These are phyloP conservation scores for Phyllosticta citriasiana DNA, from an alignment of 2,329 filamentous ascomycete genomes.

Conservation along the genomic window DNA sequence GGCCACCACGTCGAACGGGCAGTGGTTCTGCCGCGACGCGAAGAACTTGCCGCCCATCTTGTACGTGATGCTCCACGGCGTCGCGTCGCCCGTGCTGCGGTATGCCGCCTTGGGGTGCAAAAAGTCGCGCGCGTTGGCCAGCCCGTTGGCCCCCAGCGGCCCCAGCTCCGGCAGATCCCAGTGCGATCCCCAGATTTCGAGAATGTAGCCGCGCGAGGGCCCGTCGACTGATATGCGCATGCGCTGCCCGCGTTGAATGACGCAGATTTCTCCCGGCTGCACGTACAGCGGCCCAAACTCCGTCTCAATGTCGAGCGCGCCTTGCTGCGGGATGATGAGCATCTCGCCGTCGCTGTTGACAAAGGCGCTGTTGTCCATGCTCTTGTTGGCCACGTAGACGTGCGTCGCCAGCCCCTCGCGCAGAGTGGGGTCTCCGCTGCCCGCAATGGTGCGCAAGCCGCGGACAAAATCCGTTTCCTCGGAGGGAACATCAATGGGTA, in stretches of 20 bases:
- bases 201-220: slow-evolving; percentile 29
- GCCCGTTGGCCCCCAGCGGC: slow-evolving; percentile 30
- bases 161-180: slow-evolving; percentile 32
- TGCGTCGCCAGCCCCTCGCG: slow-evolving; percentile 27
- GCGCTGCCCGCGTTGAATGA: slow-evolving; percentile 31
- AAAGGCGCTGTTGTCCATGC: slow-evolving; percentile 32
- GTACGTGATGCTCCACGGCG: slow-evolving; percentile 35
- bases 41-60: slow-evolving; percentile 57
- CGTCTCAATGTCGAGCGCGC: slow-evolving; percentile 64
- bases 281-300: slow-evolving; percentile 66
- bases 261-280: slow-evolving; percentile 63
- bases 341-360: slow-evolving; percentile 63
- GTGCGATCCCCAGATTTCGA: slow-evolving; percentile 31
- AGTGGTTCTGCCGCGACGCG: slow-evolving; percentile 54
- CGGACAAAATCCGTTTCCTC: slow-evolving; percentile 23
- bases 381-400: slow-evolving; percentile 25
- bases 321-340: slow-evolving; percentile 65
- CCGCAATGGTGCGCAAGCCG: slow-evolving; percentile 28
- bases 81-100: slow-evolving; percentile 33
- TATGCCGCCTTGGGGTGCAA: slow-evolving; percentile 61
- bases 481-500: slow-evolving; percentile 26
- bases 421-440: slow-evolving; percentile 28
- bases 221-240: slow-evolving; percentile 26
- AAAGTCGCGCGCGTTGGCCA: slow-evolving; percentile 50
- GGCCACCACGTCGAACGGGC: slow-evolving; percentile 67